Evolutionary conservation across 768 basidiomycete species (phyloP), one percentile per base, ranked within the genome.

Genomic region (Mycena polygramma): DNA sequence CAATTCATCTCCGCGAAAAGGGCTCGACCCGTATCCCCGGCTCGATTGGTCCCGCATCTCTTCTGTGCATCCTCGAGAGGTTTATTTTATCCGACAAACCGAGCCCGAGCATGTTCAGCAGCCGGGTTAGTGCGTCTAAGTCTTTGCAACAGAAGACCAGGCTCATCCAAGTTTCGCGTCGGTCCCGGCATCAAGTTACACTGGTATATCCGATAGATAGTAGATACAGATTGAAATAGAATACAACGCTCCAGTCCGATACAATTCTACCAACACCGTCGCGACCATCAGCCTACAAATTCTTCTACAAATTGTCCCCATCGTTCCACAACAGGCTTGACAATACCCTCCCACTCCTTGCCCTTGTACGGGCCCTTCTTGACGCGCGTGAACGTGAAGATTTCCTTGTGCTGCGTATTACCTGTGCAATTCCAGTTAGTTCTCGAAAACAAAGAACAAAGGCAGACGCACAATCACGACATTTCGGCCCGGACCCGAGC

Each of bases 311-410:
- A 95, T 35, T 69, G 82, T 2, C 91, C 94, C 94, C 94, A 95
- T 59, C 88, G 89, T 76, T 92, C 89, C 59, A 95, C 88, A 7
- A 94, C 89, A 49, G 92, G 92, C 71, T 88, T 89, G 46, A 95
- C 92, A 37, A 95, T 84, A 15, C 79, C 69, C 62, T 94, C 91
- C 91, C 92, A 95, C 79, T 95, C 94, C 70, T 83, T 88, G 9
- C 89, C 90, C 68, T 87, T 84, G 74, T 89, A 87, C 39, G 66
- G 77, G 0, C 92, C 92, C 11, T 76, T 78, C 46, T 77, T 81
- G 59, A 89, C 85, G 52, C 90, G 86, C 51, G 80, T 80, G 75
- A 96, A 94, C 46, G 91, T 81, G 77, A 96, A 96, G 20, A 96
- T 94, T 76, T 96, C 94, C 75, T 88, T 89, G 78, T 96, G 94